Conservation (phyloP, 768 basidiomycete genomes). For the Cystofilobasidium ferigula region DNA sequence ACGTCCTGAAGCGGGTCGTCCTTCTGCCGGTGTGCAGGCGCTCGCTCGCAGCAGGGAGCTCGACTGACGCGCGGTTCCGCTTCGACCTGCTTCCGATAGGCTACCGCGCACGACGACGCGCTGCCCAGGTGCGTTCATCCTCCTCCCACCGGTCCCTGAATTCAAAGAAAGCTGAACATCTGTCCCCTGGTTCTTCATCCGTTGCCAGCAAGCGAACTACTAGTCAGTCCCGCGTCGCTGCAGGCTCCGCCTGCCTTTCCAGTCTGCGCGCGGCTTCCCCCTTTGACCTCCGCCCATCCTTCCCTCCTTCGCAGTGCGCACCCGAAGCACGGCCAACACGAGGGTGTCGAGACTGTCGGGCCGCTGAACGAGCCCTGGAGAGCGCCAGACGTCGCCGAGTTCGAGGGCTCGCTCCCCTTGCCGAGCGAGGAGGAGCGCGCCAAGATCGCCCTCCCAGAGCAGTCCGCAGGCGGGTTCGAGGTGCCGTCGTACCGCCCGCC, state of each 20-base stretch:
- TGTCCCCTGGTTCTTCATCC: neutral
- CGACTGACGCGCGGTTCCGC: too few species aligned
- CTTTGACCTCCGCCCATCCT: neutral
- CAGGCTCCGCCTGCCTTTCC: neutral
- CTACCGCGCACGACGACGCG: slow-evolving; percentile 1
- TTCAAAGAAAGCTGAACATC: neutral
- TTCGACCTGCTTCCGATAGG: neutral
- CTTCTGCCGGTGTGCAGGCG: too few species aligned
- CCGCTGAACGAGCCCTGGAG: slow-evolving; percentile 15
- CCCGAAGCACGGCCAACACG: slow-evolving; percentile 9
- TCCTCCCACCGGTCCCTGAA: neutral
- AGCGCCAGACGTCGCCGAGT: neutral
- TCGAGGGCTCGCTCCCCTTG: neutral
- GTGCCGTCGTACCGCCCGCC: slow-evolving; percentile 19
- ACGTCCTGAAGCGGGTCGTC: neutral
- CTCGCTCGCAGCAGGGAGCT: too few species aligned
- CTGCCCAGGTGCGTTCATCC: neutral
- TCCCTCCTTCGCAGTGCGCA: slow-evolving; percentile 12
- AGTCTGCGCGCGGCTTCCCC: neutral
- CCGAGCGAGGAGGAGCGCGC: slow-evolving; percentile 7
- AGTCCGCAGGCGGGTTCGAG: slow-evolving; percentile 9
- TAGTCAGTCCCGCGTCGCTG: neutral
- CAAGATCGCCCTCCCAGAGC: slow-evolving; percentile 6
- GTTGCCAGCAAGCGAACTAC: slow-evolving; percentile 20
- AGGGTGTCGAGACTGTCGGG: slow-evolving; percentile 23